A percentile compares a stretch with the other conserved stretches of the same genome.
phyloP scores from a whole-genome alignment of 2,329 filamentous ascomycete genomes.

The Sporothrix curviconia region DNA sequence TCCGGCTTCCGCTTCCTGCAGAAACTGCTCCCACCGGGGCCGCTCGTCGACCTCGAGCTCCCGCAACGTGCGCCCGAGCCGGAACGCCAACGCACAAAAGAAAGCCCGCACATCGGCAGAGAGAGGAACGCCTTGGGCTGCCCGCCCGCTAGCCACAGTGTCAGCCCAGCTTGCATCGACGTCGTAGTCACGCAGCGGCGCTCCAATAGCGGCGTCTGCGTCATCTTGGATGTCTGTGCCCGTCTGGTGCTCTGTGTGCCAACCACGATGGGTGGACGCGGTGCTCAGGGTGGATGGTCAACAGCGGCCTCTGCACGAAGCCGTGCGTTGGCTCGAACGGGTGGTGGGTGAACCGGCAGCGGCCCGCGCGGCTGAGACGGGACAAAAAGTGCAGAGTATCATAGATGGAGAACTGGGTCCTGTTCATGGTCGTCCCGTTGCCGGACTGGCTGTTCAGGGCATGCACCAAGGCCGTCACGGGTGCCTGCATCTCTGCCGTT shows the following conservation, averaged over 20 bases:
- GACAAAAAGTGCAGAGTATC: conserved; percentile 28
- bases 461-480: conserved; percentile 24
- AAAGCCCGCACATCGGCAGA: conserved; percentile 19
- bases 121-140: neutral
- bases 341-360: conserved; percentile 15
- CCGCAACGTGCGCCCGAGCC: conserved; percentile 24
- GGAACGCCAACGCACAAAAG: conserved; percentile 24
- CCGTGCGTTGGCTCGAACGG: conserved; percentile 18
- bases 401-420: conserved; percentile 23
- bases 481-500: conserved; percentile 17
- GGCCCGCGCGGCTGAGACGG: conserved; percentile 21
- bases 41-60: conserved; percentile 16
- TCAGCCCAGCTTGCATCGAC: conserved; percentile 18
- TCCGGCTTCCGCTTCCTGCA: neutral
- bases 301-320: conserved; percentile 23
- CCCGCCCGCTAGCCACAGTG: conserved; percentile 9
- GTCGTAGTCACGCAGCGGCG: conserved; percentile 14
- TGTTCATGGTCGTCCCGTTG: neutral
- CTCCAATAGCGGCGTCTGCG: conserved; percentile 17
- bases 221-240: neutral
- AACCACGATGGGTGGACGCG: conserved; percentile 15
- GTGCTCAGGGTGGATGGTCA: conserved; percentile 28
- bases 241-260: neutral
- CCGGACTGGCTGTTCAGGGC: conserved; percentile 21
- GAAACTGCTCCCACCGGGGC: neutral